Conservation (phyloP, 2,329 filamentous ascomycete genomes). For the Plenodomus tracheiphilus region DNA sequence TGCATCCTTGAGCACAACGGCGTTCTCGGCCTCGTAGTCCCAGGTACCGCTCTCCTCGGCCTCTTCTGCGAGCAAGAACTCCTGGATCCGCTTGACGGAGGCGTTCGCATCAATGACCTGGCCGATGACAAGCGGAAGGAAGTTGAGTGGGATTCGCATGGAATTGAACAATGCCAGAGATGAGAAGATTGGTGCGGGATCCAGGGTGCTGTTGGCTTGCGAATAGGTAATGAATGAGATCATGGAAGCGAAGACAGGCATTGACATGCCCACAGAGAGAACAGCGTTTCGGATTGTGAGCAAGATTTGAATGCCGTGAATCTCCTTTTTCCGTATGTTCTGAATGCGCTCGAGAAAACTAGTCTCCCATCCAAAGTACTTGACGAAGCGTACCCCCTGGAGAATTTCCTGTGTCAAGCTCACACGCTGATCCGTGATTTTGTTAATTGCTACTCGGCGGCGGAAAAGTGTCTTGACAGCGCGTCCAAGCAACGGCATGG, state of each 20-base stretch:
- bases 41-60: conserved; percentile 69
- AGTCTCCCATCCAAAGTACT: conserved; percentile 94
- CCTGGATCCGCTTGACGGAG: conserved; percentile 81
- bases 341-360: conserved; percentile 79
- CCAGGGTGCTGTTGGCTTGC: conserved; percentile 66
- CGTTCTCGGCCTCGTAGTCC: conserved; percentile 56
- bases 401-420: conserved; percentile 90
- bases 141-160: conserved; percentile 83
- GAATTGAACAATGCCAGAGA: conserved; percentile 93
- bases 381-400: conserved; percentile 89
- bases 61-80: conserved; percentile 87
- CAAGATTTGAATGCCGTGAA: conserved; percentile 80
- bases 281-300: conserved; percentile 83
- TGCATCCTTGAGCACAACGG: conserved; percentile 70
- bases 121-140: conserved; percentile 84
- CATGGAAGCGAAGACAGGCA: conserved; percentile 95
- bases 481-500: conserved; percentile 74
- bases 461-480: conserved; percentile 77
- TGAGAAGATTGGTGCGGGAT: conserved; percentile 83
- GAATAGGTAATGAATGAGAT: conserved; percentile 83
- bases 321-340: conserved; percentile 74
- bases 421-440: conserved; percentile 89
- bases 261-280: conserved; percentile 78
- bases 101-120: conserved; percentile 89
- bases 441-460: conserved; percentile 81